Evolutionary conservation across 78 protist species (phyloP).

Genomic region (Bodo saltans): DNA sequence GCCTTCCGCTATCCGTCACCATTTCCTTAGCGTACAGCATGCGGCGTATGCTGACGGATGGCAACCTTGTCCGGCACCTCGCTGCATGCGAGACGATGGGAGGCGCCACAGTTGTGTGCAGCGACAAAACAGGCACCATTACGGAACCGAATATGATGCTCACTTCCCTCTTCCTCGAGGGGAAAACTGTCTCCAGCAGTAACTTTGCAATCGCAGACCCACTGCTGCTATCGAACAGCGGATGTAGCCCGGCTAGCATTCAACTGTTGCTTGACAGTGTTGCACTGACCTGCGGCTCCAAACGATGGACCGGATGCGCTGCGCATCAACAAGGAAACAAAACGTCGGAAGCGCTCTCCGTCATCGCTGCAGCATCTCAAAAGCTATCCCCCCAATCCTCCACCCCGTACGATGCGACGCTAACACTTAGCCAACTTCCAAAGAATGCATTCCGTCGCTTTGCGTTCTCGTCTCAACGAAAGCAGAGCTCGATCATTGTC

Average conservation of each 20-base stretch:
- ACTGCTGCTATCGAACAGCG: background rate
- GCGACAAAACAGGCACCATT: conserved; percentile 37
- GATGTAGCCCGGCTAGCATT: background rate
- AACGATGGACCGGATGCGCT: too few species aligned
- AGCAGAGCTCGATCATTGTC: conserved; percentile 19
- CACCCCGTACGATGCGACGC: too few species aligned
- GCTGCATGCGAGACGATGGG: conserved; percentile 74
- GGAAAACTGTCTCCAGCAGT: background rate
- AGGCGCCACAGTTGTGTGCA: conserved; percentile 37
- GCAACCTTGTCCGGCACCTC: conserved; percentile 64
- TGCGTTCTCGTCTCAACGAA: conserved; percentile 77
- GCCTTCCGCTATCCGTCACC: conserved; percentile 78
- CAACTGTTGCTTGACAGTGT: too few species aligned
- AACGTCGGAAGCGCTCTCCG: too few species aligned
- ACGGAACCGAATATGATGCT: conserved; percentile 10
- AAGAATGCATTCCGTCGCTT: background rate
- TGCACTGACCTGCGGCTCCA: too few species aligned
- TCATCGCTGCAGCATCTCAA: too few species aligned
- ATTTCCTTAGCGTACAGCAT: conserved; percentile 69
- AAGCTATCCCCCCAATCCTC: too few species aligned
- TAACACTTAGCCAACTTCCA: too few species aligned
- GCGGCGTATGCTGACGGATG: conserved; percentile 55
- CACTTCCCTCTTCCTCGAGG: background rate
- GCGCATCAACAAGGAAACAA: too few species aligned
- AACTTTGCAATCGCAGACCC: background rate